A percentile compares a stretch with the other conserved stretches of the same genome.
These are phyloP conservation scores for Russula griseocarnosa DNA, from an alignment of 768 basidiomycete genomes.

Conservation along the genomic window DNA sequence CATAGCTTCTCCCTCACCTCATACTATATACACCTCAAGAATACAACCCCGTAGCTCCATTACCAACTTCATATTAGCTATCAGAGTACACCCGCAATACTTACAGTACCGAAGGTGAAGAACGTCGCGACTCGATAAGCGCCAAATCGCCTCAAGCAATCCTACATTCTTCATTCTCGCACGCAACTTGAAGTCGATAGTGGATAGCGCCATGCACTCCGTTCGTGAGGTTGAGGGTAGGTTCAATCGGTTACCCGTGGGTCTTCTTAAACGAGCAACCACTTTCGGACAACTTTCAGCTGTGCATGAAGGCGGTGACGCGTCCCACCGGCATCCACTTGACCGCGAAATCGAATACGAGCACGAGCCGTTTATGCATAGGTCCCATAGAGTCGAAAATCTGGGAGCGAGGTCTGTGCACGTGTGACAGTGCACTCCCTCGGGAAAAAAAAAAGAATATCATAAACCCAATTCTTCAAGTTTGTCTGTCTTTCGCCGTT, in stretches of 20 bases:
- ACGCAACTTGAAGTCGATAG: conserved; percentile 61
- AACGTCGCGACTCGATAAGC: neutral
- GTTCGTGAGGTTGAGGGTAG: conserved; percentile 79
- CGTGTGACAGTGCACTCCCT: no score
- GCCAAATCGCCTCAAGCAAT: conserved; percentile 21
- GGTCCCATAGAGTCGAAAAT: no score
- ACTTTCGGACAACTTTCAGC: conserved; percentile 72
- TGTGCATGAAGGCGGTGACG: no score
- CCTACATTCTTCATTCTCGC: conserved; percentile 49
- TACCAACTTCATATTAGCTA: neutral
- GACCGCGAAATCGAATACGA: no score
- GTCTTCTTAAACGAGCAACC: conserved; percentile 85
- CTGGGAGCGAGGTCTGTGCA: no score
- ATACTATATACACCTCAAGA: neutral
- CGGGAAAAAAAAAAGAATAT: no score
- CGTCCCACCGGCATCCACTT: no score
- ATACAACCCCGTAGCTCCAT: neutral
- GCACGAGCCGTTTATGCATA: no score
- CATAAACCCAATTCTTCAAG: no score
- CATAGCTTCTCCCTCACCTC: conserved; percentile 2
- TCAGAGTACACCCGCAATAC: neutral
- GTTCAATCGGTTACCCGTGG: conserved; percentile 88
- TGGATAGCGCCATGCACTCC: conserved; percentile 55
- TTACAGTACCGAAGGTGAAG: neutral
- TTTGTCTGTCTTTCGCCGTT: no score